Base-by-base conservation (phyloP, 139 green algal genomes). In the Gonium pectorale region DNA sequence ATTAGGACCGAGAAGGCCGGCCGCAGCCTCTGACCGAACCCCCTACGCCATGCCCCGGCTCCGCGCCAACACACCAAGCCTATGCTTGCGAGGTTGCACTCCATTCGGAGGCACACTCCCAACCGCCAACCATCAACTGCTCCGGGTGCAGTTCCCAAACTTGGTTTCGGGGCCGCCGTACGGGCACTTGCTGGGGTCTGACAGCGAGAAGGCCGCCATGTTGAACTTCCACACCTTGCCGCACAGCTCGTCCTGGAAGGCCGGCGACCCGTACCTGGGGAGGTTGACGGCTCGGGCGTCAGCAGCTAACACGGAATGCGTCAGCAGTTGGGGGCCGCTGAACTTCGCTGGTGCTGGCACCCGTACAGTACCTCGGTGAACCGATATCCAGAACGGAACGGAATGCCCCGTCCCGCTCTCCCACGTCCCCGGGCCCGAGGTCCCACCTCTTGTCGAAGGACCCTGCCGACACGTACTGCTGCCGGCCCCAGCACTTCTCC, bases 401-500 rank as follows among this genome's bases (percentile, higher is more conserved):
- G n/a, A n/a, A 26, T 56, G 49, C 49, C 13, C 49, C 13, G 49
- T 56, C 13, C 49, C 49, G 13, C 17, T 56, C 49, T 1, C 29
- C 60, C 60, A 17, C 60, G 15, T 43, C 19, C 69, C 43, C 11
- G 35, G 21, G 4, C 35, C 17, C 33, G 63, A 13, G 1, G n/a
- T n/a, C 46, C 1, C 46, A 85, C 63, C 78, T 37, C 63, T 85
- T 85, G 15, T 40, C 3, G 27, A 67, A 71, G 7, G 11, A 22
- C 8, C 13, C 15, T 0, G 44, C n/a, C 26, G 63, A 22, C 44
- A 77, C 63, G 33, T 59, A 43, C 64, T 78, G 63, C 79, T 87
- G 81, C 33, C 70, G 56, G 6, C 70, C 81, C 81, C 81, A 87
- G 59, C 81, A 87, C 31, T 38, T 54, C 44, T 82, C 81, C 31